A percentile compares a stretch with the other conserved stretches of the same genome.
Evolutionary conservation across 345 rosid genomes (phyloP).

Genomic region (Populus alba): DNA sequence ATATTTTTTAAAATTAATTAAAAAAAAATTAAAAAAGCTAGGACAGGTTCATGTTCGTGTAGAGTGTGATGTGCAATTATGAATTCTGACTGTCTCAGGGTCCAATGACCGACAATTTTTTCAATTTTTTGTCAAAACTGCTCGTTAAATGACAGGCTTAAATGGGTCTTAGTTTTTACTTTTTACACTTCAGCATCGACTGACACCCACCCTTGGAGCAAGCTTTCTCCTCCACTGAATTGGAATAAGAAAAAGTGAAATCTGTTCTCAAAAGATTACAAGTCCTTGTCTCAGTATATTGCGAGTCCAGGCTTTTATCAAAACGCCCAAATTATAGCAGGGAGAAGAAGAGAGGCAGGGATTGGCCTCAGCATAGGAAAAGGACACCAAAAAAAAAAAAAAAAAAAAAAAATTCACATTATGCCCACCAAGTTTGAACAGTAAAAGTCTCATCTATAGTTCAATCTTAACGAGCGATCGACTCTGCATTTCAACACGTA

Average conservation of each 20-base stretch:
- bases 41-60: no score
- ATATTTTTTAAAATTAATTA: no score
- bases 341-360: neutral
- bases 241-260: neutral
- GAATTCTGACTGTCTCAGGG: no score
- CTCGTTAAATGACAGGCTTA: neutral
- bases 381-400: no score
- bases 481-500: no score
- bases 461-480: no score
- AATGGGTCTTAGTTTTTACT: neutral
- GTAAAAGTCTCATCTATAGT: no score
- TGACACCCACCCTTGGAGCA: neutral
- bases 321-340: neutral
- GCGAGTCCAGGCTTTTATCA: neutral
- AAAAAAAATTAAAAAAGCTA: no score
- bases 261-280: neutral
- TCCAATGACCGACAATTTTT: neutral
- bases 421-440: no score
- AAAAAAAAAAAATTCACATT: no score
- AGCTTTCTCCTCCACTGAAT: neutral
- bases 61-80: neutral
- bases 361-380: neutral
- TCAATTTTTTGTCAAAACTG: neutral
- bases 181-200: neutral
- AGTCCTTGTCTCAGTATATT: neutral